These are phyloP conservation scores for Lodderomyces metapsilosis DNA, from an alignment of 1,139 yeast species.

Conservation along the genomic window DNA sequence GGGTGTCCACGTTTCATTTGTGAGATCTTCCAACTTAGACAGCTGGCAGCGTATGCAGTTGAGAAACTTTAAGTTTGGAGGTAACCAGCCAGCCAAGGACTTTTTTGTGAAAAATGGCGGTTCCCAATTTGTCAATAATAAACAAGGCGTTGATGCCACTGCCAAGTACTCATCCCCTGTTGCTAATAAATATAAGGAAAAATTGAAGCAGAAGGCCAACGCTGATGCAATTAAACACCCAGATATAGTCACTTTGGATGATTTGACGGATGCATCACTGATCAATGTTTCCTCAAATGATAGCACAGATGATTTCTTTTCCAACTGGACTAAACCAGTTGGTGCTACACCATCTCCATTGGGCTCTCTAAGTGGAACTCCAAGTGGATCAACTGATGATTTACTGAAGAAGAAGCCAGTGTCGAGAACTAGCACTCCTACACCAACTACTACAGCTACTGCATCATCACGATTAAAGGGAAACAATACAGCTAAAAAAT, in stretches of 20 bases:
- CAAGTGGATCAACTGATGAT: conserved; percentile 42
- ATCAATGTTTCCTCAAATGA: conserved; percentile 30
- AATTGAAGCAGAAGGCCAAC: conserved; percentile 64
- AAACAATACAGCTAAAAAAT: conserved; percentile 30
- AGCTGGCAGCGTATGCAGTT: conserved; percentile 86
- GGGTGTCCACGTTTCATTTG: conserved; percentile 56
- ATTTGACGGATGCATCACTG: conserved; percentile 40
- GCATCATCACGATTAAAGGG: conserved; percentile 21
- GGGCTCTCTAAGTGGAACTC: conserved; percentile 50
- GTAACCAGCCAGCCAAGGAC: conserved; percentile 82
- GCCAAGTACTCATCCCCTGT: conserved; percentile 78
- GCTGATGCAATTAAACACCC: conserved; percentile 72
- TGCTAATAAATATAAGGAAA: conserved; percentile 77
- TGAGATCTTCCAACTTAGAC: conserved; percentile 88
- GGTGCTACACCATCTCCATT: conserved; percentile 54
- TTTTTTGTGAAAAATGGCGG: conserved; percentile 86
- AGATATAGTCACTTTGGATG: conserved; percentile 60
- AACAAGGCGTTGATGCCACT: conserved; percentile 57
- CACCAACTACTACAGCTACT: conserved; percentile 8
- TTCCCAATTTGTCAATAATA: conserved; percentile 51
- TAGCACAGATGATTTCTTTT: conserved; percentile 80
- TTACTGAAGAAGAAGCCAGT: conserved; percentile 23
- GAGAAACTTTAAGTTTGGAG: conserved; percentile 89
- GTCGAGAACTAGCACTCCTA: conserved; percentile 21
- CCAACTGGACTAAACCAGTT: conserved; percentile 84